phyloP scores from a whole-genome alignment of 371 early-diverging fungal species.

The Mortierella sp. region DNA sequence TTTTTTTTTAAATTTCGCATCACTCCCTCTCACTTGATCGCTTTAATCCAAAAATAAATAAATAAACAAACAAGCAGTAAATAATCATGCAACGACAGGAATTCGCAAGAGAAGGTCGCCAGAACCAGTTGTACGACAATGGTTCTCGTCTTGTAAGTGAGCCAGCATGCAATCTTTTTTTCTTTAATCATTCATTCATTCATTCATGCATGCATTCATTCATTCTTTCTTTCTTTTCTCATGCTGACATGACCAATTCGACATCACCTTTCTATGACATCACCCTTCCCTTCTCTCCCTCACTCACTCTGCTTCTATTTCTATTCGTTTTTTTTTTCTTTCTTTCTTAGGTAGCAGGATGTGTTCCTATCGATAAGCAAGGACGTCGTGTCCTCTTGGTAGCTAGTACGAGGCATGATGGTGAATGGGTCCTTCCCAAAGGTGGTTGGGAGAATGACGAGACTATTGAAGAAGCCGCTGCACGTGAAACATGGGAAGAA shows the following conservation, averaged over 20 bases:
- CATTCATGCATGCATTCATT: background rate
- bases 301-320: background rate
- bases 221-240: too few relatives aligned
- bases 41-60: background rate
- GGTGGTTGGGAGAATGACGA: constrained; percentile 80
- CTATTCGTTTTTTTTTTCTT: background rate
- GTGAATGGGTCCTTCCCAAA: constrained; percentile 75
- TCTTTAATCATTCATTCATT: background rate
- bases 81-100: constrained; percentile 13
- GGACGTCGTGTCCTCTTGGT: constrained; percentile 67
- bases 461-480: constrained; percentile 68
- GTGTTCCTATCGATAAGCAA: constrained; percentile 66
- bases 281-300: background rate
- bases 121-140: constrained; percentile 44
- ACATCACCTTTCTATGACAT: background rate
- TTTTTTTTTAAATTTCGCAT: background rate
- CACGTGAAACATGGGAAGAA: constrained; percentile 75
- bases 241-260: too few relatives aligned
- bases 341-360: constrained; percentile 67
- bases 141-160: constrained; percentile 48
- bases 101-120: constrained; percentile 46
- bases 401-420: constrained; percentile 65
- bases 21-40: background rate
- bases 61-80: background rate
- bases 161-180: background rate